Evolutionary conservation across 2,329 filamentous ascomycete species (phyloP).

Genomic region (Cladosporium oxysporum): DNA sequence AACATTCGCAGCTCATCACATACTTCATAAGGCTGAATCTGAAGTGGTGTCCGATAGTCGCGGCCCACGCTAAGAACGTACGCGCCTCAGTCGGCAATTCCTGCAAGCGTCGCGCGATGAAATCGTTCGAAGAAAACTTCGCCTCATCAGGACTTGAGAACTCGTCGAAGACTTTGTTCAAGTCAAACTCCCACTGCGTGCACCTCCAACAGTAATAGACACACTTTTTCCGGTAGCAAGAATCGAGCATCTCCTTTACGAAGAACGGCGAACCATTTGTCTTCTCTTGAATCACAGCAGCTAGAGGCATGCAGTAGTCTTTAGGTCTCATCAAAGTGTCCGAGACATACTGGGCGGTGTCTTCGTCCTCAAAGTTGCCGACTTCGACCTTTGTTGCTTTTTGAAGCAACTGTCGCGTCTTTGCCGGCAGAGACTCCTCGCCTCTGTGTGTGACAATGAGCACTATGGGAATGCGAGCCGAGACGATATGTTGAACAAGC

Average conservation of each 20-base stretch:
- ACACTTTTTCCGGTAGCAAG: conserved; percentile 81
- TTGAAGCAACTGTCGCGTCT: conserved; percentile 45
- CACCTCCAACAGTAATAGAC: conserved; percentile 89
- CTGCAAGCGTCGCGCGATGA: conserved; percentile 74
- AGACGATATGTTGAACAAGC: conserved; percentile 77
- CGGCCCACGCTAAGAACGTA: conserved; percentile 81
- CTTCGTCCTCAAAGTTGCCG: conserved; percentile 71
- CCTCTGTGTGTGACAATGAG: conserved; percentile 68
- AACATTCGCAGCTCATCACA: conserved; percentile 74
- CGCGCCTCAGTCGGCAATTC: conserved; percentile 75
- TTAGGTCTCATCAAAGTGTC: conserved; percentile 72
- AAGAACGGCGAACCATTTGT: conserved; percentile 88
- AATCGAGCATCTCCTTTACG: conserved; percentile 85
- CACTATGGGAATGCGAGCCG: conserved; percentile 76
- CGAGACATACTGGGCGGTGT: conserved; percentile 80
- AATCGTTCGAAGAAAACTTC: conserved; percentile 77
- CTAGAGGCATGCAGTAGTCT: conserved; percentile 73
- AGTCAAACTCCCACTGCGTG: conserved; percentile 78
- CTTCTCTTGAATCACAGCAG: conserved; percentile 84
- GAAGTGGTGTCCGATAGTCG: conserved; percentile 78
- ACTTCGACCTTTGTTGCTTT: conserved; percentile 67
- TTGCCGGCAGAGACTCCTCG: conserved; percentile 42
- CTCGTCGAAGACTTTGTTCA: conserved; percentile 82
- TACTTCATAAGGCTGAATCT: conserved; percentile 79
- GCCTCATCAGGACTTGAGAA: conserved; percentile 79